These are phyloP conservation scores for Exophiala oligosperma DNA, from an alignment of 2,329 filamentous ascomycete genomes.

Conservation along the genomic window DNA sequence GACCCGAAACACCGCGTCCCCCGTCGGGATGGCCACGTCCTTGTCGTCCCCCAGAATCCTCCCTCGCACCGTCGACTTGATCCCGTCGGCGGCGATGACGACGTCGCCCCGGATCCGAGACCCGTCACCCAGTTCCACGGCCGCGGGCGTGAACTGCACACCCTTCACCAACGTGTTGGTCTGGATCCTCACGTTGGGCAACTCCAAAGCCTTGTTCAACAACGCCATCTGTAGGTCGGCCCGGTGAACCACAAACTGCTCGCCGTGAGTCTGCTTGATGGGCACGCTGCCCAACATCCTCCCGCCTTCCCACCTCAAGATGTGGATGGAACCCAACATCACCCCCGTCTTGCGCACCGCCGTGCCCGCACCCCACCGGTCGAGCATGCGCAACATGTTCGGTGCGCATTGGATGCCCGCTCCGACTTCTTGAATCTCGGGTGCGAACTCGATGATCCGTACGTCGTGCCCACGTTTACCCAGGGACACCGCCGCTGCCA, in stretches of 20 bases:
- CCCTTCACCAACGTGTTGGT: constrained; percentile 27
- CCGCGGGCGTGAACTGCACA: constrained; percentile 31
- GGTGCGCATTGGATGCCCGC: constrained; percentile 31
- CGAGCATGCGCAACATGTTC: constrained; percentile 28
- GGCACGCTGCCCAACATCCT: constrained; percentile 30
- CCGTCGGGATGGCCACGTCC: constrained; percentile 36
- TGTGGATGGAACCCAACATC: constrained; percentile 41
- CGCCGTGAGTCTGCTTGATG: constrained; percentile 43
- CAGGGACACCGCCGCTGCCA: constrained; percentile 34
- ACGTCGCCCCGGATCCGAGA: constrained; percentile 30
- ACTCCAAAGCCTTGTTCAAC: constrained; percentile 38
- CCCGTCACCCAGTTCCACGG: constrained; percentile 27
- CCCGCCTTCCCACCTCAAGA: constrained; percentile 34
- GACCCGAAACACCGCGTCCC: constrained; percentile 34
- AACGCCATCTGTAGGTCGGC: constrained; percentile 32
- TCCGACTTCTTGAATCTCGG: constrained; percentile 61
- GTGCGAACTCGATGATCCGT: constrained; percentile 64
- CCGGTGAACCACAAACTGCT: constrained; percentile 41
- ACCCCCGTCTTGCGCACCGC: constrained; percentile 28
- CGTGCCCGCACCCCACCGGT: constrained; percentile 19
- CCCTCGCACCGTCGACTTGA: constrained; percentile 17
- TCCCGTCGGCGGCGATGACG: constrained; percentile 28
- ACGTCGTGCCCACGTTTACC: constrained; percentile 36
- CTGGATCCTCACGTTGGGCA: constrained; percentile 26
- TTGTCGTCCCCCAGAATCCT: constrained; percentile 30